phyloP scores from a whole-genome alignment of 225 moss, liverwort and hornwort genomes.

The Takakia lepidozioides region DNA sequence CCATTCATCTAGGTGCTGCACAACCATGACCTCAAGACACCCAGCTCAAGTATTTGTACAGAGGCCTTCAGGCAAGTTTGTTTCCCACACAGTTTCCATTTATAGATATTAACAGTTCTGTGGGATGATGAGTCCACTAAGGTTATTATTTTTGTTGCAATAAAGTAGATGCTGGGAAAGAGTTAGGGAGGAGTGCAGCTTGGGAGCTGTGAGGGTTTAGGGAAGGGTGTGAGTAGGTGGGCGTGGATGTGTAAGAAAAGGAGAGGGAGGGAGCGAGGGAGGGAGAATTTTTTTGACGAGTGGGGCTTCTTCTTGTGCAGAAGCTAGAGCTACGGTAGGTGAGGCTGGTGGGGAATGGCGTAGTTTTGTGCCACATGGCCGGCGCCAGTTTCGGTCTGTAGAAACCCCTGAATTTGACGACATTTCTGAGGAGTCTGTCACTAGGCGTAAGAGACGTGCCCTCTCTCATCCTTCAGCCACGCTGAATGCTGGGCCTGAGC shows the following conservation, averaged over 20 bases:
- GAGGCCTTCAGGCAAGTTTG: slow-evolving; percentile 29
- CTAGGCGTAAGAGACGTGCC: slow-evolving; percentile 54
- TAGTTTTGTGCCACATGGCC: slow-evolving; percentile 19
- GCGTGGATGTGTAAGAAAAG: not conserved
- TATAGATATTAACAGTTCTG: not conserved
- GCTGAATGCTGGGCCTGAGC: slow-evolving; percentile 7
- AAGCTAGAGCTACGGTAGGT: slow-evolving; percentile 10
- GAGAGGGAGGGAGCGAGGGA: not conserved
- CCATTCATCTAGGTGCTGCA: no score
- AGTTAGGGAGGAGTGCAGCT: not conserved
- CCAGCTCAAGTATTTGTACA: slow-evolving; percentile 35
- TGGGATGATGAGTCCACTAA: no score
- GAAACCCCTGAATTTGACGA: slow-evolving; percentile 39
- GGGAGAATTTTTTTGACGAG: slow-evolving; percentile 1
- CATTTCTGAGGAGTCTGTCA: slow-evolving; percentile 37
- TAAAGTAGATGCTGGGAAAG: not conserved
- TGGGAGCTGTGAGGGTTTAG: not conserved
- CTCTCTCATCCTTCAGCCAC: slow-evolving; percentile 17
- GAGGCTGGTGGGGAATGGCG: no score
- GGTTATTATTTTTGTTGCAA: not conserved
- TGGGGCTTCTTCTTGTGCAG: no score
- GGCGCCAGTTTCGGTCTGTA: slow-evolving; percentile 19
- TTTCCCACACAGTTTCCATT: not conserved
- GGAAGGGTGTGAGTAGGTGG: not conserved
- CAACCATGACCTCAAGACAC: slow-evolving; percentile 30